phyloP scores from a whole-genome alignment of 106 monocot species.

The Acorus gramineus region DNA sequence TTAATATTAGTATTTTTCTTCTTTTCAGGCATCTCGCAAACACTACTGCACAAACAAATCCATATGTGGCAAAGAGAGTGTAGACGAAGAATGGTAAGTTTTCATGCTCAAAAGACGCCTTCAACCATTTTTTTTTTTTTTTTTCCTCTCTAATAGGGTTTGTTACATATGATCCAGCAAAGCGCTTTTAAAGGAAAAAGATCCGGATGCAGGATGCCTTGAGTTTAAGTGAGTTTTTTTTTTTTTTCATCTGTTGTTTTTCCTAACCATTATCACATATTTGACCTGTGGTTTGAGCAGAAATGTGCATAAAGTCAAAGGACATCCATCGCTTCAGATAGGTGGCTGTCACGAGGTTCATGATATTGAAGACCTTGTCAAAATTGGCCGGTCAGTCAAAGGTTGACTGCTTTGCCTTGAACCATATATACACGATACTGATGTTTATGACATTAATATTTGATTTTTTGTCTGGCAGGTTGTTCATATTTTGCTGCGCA shows the following conservation, averaged over 20 bases:
- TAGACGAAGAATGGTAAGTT: constrained; percentile 84
- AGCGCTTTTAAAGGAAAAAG: constrained; percentile 53
- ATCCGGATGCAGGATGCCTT: constrained; percentile 28
- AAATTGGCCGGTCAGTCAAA: constrained; percentile 68
- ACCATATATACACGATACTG: too few species aligned
- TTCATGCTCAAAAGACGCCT: not conserved
- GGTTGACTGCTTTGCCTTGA: constrained; percentile 30
- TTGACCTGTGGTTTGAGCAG: constrained; percentile 24
- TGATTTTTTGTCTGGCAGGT: constrained; percentile 19
- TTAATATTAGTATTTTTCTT: not conserved
- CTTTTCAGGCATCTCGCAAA: constrained; percentile 79
- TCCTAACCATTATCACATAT: not conserved
- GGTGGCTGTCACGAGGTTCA: constrained; percentile 81
- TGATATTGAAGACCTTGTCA: constrained; percentile 96
- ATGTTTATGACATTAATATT: too few species aligned
- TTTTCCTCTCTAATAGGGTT: not conserved
- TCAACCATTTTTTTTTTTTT: not conserved
- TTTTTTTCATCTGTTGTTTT: not conserved
- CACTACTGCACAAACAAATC: constrained; percentile 82
- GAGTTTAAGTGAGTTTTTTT: constrained; percentile 72
- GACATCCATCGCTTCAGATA: constrained; percentile 72
- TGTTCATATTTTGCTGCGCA: constrained; percentile 97
- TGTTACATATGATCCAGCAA: constrained; percentile 39
- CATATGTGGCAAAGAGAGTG: constrained; percentile 50
- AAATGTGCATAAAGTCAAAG: constrained; percentile 78